phyloP scores from a whole-genome alignment of 1,284 basidiomycete species.

The Ustilago hordei region DNA sequence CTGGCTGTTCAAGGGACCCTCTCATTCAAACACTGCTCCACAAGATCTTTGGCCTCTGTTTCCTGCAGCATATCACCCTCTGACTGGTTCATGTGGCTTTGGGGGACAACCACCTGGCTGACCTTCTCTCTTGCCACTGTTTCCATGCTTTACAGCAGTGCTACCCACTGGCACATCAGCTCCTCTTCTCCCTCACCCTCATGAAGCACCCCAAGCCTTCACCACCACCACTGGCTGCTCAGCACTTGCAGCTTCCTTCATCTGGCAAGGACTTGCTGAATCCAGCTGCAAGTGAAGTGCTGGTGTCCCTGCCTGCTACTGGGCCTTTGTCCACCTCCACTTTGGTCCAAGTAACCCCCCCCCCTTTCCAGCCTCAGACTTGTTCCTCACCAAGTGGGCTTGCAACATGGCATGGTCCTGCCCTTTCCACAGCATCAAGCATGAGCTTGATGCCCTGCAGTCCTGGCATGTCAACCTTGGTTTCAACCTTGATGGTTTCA shows the following conservation, averaged over 20 bases:
- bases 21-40: neutral
- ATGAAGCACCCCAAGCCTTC: neutral
- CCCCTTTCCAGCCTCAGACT: neutral
- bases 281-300: too few species aligned
- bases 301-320: too few species aligned
- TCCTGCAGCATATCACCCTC: neutral
- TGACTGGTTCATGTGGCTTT: neutral
- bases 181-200: neutral
- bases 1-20: neutral
- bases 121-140: neutral
- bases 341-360: too few species aligned
- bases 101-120: neutral
- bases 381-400: neutral
- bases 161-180: neutral
- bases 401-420: neutral
- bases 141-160: neutral
- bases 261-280: too few species aligned
- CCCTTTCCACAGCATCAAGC: neutral
- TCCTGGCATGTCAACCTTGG: neutral
- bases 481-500: neutral
- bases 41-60: slow-evolving; percentile 1
- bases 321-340: too few species aligned
- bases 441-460: neutral
- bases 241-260: too few species aligned
- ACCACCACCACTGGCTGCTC: neutral